Base-by-base conservation (phyloP, 1,284 basidiomycete genomes). In the Somion occarium region DNA sequence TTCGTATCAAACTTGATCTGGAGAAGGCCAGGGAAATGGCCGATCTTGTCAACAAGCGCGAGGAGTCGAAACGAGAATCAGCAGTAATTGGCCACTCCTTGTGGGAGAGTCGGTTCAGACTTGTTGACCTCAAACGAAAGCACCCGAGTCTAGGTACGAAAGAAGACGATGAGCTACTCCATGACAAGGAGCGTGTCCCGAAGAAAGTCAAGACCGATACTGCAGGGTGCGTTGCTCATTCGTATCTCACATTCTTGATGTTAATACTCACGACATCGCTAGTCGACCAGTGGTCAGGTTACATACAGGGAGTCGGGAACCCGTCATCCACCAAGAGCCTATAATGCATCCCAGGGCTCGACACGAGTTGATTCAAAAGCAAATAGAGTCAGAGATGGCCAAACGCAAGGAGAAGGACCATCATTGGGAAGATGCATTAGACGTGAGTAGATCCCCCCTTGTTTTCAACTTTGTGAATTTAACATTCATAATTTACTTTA, bases 361-460 rank as follows among this genome's bases (percentile, higher is more conserved):
- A 34, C 68, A 78, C 41, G 72, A 74, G 5, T 69, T 75, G 3
- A 82, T 93, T 53, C 76, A 78, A 41, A 74, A 78, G 37, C 75
- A 80, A 47, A 79, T 93, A 61, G 91, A 95, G 54, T 73, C 78
- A 15, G 78, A 83, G 46, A 65, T 93, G 55, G 71, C 73, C 4
- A 74, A 74, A 44, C 83, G 83, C 64, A 88, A 86, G 64, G 90
- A 89, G 56, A 73, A 78, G 49, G 90, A 95, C 61, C 78, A 85
- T 49, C 78, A 83, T 41, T 95, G 92, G 87, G 93, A 96, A 60
- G 93, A 96, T 62, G 76, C 78, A 49, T 79, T 91, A 56, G 91
- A 94, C 69, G 85, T 90, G 61, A 66, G 78, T 69, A 20, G 38
- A 2, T 53, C 23, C 42, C 30, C 3, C 2, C 5, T 39, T 13